Evolutionary conservation across 176 grass and related monocot genomes (phyloP), one percentile per base, ranked within the genome.

Genomic region (Rhynchospora tenuis): DNA sequence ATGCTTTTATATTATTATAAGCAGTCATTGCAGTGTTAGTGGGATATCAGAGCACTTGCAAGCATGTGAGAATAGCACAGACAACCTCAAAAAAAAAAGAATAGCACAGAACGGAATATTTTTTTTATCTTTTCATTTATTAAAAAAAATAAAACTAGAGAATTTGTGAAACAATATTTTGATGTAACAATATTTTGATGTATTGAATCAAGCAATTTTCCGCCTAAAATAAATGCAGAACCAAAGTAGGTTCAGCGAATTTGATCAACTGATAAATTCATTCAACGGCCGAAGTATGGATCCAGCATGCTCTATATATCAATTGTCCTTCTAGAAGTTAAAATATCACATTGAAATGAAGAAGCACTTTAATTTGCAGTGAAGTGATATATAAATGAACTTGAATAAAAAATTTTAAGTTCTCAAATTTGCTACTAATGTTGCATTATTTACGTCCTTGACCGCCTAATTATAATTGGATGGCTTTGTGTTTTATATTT

Each of bases 251-350:
- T 42, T 31, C 64, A 68, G 31, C 64, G 64, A 68, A 68, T 67
- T 67, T 67, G 28, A 67, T 67, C 64, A 67, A 15, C 64, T 67
- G 60, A 63, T 63, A 26, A 67, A 67, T 68, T 42, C 28, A 68
- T 42, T 68, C 13, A 38, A 6, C 42, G 12, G 14, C 26, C 29
- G 42, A 3, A 44, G 7, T 6, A 13, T 42, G 22, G 60, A 64
- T 28, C 60, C 60, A 28, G 2, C 60, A 28, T 4, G 33, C 2
- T 27, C 11, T 63, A 63, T 12, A 64, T 28, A 64, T 9, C 9
- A 64, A 64, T 12, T 38, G 33, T 38, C 33, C 33, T 38, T 38
- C 33, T 4, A 38, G 2, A 38, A 38, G 5, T 38, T 38, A 38
- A 38, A 38, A 38, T 38, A 38, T 4, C 33, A 38, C 33, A 38